phyloP scores from a whole-genome alignment of 192 early-diverging fungal species.

The Dimargaris verticillata region DNA sequence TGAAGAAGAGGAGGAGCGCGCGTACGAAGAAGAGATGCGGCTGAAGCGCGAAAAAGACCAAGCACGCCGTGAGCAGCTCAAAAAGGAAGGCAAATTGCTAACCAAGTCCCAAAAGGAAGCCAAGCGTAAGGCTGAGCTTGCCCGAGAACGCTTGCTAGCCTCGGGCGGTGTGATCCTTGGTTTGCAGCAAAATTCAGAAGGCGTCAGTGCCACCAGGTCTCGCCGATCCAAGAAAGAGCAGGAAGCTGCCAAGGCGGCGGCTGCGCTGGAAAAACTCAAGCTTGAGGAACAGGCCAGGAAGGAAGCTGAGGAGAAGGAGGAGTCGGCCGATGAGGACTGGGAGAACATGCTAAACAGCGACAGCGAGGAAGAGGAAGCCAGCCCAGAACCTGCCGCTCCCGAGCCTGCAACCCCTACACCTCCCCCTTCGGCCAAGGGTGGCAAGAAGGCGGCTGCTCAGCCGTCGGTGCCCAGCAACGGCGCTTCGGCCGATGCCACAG shows the following conservation, averaged over 20 bases:
- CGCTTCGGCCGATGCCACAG: constrained; percentile 49
- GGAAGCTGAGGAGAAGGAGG: constrained; percentile 19
- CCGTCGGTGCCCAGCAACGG: constrained; percentile 54
- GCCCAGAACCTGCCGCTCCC: constrained; percentile 42
- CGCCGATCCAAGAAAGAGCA: constrained; percentile 27
- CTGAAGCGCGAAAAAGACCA: constrained; percentile 70
- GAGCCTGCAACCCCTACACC: constrained; percentile 28
- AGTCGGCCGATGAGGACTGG: constrained; percentile 18
- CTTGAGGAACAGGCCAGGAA: constrained; percentile 12
- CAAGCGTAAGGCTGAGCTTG: constrained; percentile 46
- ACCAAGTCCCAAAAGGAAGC: constrained; percentile 86
- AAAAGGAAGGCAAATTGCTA: constrained; percentile 80
- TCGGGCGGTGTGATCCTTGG: constrained; percentile 61
- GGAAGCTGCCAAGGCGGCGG: constrained; percentile 19
- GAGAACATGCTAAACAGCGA: constrained; percentile 12
- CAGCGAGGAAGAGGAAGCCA: constrained; percentile 25
- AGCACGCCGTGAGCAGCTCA: constrained; percentile 57
- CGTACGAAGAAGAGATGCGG: constrained; percentile 57
- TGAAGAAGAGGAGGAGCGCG: constrained; percentile 55
- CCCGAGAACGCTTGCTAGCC: constrained; percentile 59
- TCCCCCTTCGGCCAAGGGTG: constrained; percentile 28
- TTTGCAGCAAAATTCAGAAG: constrained; percentile 14
- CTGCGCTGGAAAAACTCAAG: constrained; percentile 10
- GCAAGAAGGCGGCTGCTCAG: constrained; percentile 64
- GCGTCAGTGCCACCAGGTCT: constrained; percentile 15